Evolutionary conservation across 768 basidiomycete species (phyloP).

Genomic region (Amanita polypyramis): DNA sequence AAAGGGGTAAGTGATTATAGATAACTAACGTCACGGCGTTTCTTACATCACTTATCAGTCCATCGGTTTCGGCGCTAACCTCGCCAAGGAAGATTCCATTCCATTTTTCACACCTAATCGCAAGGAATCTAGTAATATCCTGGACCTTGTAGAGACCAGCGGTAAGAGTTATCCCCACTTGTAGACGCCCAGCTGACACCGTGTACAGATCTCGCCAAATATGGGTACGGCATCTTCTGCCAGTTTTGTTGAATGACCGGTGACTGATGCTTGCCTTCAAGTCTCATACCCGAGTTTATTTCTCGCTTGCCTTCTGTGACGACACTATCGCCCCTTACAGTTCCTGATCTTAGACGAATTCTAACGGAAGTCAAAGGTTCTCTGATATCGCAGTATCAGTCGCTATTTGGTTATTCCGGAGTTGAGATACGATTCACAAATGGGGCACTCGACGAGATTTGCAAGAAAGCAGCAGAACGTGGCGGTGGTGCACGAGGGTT

Average conservation of each 20-base stretch:
- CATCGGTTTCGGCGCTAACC: conserved; percentile 64
- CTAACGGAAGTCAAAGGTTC: conserved; percentile 90
- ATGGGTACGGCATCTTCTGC: conserved; percentile 39
- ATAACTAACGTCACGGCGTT: conserved; percentile 2
- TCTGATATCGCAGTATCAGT: conserved; percentile 80
- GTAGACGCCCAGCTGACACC: neutral
- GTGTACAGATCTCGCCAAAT: conserved; percentile 66
- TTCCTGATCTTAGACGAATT: conserved; percentile 78
- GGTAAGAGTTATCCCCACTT: conserved; percentile 29
- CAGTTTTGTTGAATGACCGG: neutral
- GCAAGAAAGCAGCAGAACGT: conserved; percentile 62
- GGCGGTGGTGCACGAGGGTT: conserved; percentile 89
- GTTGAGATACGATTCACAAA: conserved; percentile 84
- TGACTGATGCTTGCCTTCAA: conserved; percentile 15
- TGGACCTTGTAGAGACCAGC: conserved; percentile 64
- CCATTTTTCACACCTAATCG: conserved; percentile 78
- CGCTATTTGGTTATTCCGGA: conserved; percentile 75
- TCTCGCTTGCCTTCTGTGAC: conserved; percentile 91
- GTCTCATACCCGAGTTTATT: conserved; percentile 93
- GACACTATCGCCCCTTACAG: conserved; percentile 68
- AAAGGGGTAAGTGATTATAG: conserved; percentile 58
- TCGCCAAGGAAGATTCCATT: conserved; percentile 30
- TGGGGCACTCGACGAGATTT: conserved; percentile 72
- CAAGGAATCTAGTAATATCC: conserved; percentile 35
- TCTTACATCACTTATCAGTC: conserved; percentile 38